Conservation (phyloP, 371 early-diverging fungal species). For the Choanephora cucurbitarum region DNA sequence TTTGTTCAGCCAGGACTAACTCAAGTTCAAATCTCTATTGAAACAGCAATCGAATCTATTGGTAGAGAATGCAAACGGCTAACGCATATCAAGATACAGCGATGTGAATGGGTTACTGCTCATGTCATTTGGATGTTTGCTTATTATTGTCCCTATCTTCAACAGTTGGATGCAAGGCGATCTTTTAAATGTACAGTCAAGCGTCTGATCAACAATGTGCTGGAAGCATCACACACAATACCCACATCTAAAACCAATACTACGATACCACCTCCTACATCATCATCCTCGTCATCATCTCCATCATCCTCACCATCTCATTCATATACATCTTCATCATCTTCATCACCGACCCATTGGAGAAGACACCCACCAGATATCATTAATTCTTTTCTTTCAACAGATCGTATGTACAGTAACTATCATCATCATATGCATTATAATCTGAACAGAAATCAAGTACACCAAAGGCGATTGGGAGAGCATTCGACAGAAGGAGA, state of each 20-base stretch:
- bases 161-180: constrained; percentile 47
- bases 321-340: background rate
- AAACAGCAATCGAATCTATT: constrained; percentile 47
- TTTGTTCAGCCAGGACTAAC: constrained; percentile 59
- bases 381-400: too few species aligned
- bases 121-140: constrained; percentile 51
- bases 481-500: too few species aligned
- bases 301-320: background rate
- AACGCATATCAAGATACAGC: constrained; percentile 46
- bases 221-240: constrained; percentile 13
- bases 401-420: too few species aligned
- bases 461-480: too few species aligned
- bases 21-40: constrained; percentile 44
- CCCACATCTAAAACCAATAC: background rate
- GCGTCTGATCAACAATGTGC: constrained; percentile 20
- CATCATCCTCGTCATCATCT: background rate
- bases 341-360: background rate
- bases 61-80: constrained; percentile 52
- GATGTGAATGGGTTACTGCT: constrained; percentile 64
- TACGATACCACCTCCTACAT: background rate
- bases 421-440: too few species aligned
- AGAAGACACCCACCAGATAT: too few species aligned
- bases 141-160: constrained; percentile 38
- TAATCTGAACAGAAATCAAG: too few species aligned
- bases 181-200: constrained; percentile 49